phyloP scores from a whole-genome alignment of 352 stramenopile species.

The Plasmopara viticola region DNA sequence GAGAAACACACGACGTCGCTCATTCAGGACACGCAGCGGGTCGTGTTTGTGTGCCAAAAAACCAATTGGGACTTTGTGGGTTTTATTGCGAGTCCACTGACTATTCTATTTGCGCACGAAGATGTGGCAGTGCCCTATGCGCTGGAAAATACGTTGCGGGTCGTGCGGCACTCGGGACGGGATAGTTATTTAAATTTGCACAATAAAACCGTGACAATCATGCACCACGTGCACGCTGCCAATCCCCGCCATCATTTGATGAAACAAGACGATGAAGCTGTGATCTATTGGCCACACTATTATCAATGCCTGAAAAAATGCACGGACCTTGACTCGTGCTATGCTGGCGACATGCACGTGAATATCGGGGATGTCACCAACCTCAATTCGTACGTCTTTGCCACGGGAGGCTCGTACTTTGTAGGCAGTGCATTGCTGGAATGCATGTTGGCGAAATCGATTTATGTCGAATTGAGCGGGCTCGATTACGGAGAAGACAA shows the following conservation, averaged over 20 bases:
- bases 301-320: constrained; percentile 72
- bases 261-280: constrained; percentile 71
- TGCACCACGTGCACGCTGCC: constrained; percentile 53
- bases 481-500: constrained; percentile 76
- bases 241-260: constrained; percentile 51
- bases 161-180: constrained; percentile 54
- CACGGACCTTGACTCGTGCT: constrained; percentile 56
- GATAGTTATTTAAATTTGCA: constrained; percentile 75
- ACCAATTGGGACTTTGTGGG: constrained; percentile 79
- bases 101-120: constrained; percentile 60
- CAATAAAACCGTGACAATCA: constrained; percentile 79
- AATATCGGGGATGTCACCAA: constrained; percentile 59
- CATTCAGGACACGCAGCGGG: constrained; percentile 45
- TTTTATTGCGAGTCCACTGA: constrained; percentile 54
- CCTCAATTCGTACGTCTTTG: constrained; percentile 75
- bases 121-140: constrained; percentile 46
- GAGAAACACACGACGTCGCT: constrained; percentile 46
- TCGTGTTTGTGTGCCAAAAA: constrained; percentile 67
- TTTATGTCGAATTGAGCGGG: constrained; percentile 55
- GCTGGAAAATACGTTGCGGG: constrained; percentile 46
- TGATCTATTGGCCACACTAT: constrained; percentile 77
- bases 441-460: constrained; percentile 54
- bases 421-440: constrained; percentile 57
- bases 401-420: constrained; percentile 71
- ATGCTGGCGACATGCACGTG: constrained; percentile 76